These are phyloP conservation scores for Sugiyamaella floridensis DNA, from an alignment of 805 yeast species.

Conservation along the genomic window DNA sequence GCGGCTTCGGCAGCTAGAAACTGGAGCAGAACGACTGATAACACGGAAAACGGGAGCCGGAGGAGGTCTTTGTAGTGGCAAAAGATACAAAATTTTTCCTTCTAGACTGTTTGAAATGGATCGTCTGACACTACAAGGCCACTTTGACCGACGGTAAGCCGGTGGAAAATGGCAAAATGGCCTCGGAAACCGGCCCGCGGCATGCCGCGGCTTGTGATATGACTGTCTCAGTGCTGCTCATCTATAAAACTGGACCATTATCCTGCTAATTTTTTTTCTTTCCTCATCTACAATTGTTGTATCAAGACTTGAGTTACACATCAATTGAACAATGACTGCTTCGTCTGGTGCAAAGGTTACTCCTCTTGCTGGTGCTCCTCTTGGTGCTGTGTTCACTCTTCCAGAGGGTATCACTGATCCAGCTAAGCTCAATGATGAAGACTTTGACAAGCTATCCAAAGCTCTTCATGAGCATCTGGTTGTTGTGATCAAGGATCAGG, in stretches of 20 bases:
- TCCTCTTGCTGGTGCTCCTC: conserved; percentile 45
- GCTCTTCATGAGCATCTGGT: conserved; percentile 68
- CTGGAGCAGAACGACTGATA: too few relatives aligned
- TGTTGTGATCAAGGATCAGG: conserved; percentile 66
- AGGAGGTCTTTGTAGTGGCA: too few relatives aligned
- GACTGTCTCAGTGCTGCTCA: background rate
- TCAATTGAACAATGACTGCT: background rate
- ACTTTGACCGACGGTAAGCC: background rate
- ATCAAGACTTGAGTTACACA: background rate
- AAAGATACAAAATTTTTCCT: too few relatives aligned
- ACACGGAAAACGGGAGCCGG: too few relatives aligned
- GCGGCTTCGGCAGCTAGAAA: too few relatives aligned
- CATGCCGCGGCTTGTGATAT: background rate
- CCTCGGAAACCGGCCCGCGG: background rate
- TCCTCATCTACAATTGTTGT: too few relatives aligned
- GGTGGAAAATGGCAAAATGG: background rate
- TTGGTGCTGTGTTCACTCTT: conserved; percentile 62
- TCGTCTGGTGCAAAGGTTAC: conserved; percentile 24
- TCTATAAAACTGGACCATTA: background rate
- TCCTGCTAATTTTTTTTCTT: too few relatives aligned
- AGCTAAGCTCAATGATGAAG: conserved; percentile 53
- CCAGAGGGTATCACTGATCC: conserved; percentile 75
- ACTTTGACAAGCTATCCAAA: conserved; percentile 52
- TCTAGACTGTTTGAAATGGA: too few relatives aligned
- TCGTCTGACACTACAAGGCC: too few relatives aligned